Percentiles rank a stretch among this genome's conserved stretches.
Conservation (phyloP, 2,329 filamentous ascomycete genomes). For the Colletotrichum filicis region DNA sequence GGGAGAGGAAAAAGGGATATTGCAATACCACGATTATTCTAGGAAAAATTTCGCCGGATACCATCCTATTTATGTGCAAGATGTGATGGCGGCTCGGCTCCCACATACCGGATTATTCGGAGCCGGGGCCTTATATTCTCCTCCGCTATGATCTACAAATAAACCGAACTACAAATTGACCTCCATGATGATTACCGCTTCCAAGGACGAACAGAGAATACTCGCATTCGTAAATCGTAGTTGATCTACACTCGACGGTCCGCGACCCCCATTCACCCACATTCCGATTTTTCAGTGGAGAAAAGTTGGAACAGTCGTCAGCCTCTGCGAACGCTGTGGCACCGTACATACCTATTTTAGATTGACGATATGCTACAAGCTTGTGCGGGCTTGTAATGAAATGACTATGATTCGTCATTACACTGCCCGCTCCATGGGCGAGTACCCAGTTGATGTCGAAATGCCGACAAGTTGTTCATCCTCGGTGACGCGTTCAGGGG, state of each 20-base stretch:
- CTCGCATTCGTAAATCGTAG: neutral
- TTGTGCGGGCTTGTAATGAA: neutral
- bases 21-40: too few species aligned
- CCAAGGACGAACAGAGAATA: neutral
- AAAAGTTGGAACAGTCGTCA: neutral
- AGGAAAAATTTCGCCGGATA: too few species aligned
- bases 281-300: neutral
- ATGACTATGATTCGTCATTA: neutral
- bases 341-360: neutral
- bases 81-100: too few species aligned
- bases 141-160: too few species aligned
- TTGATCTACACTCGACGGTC: neutral
- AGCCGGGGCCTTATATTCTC: too few species aligned
- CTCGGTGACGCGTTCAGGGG: neutral
- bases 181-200: neutral
- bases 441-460: neutral
- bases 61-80: too few species aligned
- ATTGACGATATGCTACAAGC: neutral
- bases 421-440: neutral
- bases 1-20: too few species aligned
- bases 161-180: too few species aligned
- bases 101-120: too few species aligned
- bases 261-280: neutral
- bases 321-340: neutral
- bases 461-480: neutral